Evolutionary conservation across 2,329 filamentous ascomycete genomes (phyloP).

Genomic region (Neofusicoccum sp.): DNA sequence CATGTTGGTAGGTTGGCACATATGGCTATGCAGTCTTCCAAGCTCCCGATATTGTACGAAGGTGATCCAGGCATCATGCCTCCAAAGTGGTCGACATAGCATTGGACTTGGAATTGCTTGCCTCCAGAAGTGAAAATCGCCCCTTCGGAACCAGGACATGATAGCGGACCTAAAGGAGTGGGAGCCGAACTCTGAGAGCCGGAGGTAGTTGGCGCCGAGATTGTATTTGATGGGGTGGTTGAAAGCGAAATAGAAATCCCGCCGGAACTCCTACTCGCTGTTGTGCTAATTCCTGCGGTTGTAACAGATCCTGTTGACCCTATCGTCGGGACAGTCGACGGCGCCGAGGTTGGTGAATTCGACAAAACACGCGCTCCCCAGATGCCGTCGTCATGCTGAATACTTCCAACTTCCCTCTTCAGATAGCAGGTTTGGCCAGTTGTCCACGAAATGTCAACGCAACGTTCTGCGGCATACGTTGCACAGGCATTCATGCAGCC

Average conservation of each 20-base stretch:
- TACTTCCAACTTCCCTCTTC: not conserved
- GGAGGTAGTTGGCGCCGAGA: not conserved
- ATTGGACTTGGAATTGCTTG: no score
- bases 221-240: not conserved
- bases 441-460: constrained; percentile 1
- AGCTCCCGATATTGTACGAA: no score
- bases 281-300: not conserved
- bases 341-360: no score
- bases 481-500: not conserved
- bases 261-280: not conserved
- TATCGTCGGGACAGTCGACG: not conserved
- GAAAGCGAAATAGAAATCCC: not conserved
- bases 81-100: no score
- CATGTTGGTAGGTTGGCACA: no score
- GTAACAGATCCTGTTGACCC: not conserved
- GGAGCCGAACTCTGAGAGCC: not conserved
- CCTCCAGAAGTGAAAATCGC: no score
- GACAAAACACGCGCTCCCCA: not conserved
- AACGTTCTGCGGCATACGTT: not conserved
- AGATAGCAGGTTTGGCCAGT: constrained; percentile 5
- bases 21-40: no score
- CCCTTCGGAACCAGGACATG: no score
- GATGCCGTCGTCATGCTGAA: not conserved
- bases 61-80: no score
- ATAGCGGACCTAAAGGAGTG: no score